A percentile compares a stretch with the other conserved stretches of the same genome.
Conservation (phyloP, 768 basidiomycete species). For the Mrakia blollopis region DNA sequence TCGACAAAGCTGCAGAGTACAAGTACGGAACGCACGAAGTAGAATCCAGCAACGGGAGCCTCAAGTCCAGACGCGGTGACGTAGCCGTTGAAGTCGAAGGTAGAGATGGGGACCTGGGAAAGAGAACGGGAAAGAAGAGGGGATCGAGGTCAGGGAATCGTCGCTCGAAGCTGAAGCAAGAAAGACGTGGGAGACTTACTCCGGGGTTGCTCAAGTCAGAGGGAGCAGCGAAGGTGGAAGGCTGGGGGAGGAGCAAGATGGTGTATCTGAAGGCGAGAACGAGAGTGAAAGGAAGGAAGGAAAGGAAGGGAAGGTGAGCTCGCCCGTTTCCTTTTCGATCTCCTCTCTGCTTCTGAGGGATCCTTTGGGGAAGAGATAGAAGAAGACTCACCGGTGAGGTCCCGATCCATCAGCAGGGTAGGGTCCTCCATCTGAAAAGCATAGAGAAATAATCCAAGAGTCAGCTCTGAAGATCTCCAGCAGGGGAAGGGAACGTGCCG, state of each 20-base stretch:
- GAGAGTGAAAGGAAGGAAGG: not conserved
- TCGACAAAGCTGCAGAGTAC: too few species aligned
- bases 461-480: not conserved
- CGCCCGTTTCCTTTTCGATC: too few species aligned
- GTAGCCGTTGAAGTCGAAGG: conserved; percentile 59
- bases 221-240: conserved; percentile 59
- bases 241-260: conserved; percentile 62
- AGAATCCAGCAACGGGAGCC: conserved; percentile 61
- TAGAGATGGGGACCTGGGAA: conserved; percentile 48
- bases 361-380: too few species aligned
- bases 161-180: too few species aligned
- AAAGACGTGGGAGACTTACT: conserved; percentile 3
- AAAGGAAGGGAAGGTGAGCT: not conserved
- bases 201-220: conserved; percentile 53
- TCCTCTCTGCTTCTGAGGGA: too few species aligned
- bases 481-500: too few species aligned
- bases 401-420: conserved; percentile 56
- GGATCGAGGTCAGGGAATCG: not conserved
- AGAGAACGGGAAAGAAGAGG: not conserved
- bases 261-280: conserved; percentile 54
- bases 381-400: conserved; percentile 57
- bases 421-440: conserved; percentile 23
- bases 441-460: not conserved
- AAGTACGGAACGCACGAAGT: conserved; percentile 46
- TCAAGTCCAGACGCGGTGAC: conserved; percentile 56